Conservation (phyloP, 345 rosid species). For the Salix suchowensis region DNA sequence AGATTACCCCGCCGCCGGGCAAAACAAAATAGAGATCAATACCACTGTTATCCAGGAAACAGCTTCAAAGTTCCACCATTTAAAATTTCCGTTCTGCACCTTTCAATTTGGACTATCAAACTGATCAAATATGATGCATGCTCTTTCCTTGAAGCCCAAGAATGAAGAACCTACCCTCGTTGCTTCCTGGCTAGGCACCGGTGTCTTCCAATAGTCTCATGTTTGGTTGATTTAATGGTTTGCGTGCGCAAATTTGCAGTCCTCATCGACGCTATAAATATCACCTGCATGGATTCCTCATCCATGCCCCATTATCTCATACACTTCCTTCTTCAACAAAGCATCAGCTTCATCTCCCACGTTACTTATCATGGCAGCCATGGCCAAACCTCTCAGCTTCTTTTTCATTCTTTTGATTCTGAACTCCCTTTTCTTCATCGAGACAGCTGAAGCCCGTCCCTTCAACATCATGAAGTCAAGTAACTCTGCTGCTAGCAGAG, state of each 20-base stretch:
- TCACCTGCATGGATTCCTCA: not conserved
- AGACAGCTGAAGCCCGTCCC: slow-evolving; percentile 36
- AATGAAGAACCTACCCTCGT: slow-evolving; percentile 19
- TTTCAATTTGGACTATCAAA: slow-evolving; percentile 34
- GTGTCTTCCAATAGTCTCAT: not conserved
- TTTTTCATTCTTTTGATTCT: slow-evolving; percentile 21
- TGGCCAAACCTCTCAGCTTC: slow-evolving; percentile 16
- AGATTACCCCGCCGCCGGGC: no score
- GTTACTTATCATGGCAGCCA: slow-evolving; percentile 18
- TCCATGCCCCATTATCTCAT: not conserved
- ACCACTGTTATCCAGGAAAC: not conserved
- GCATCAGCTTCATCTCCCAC: not conserved
- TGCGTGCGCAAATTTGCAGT: not conserved
- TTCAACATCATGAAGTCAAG: slow-evolving; percentile 21
- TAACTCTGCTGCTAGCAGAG: slow-evolving; percentile 12
- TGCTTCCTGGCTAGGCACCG: not conserved
- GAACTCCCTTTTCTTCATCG: slow-evolving; percentile 20
- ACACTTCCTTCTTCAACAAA: not conserved
- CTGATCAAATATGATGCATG: not conserved
- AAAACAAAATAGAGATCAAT: no score
- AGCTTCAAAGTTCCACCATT: not conserved
- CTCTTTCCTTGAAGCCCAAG: not conserved
- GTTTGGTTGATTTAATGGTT: slow-evolving; percentile 1
- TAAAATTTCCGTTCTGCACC: not conserved
- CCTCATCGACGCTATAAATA: slow-evolving; percentile 1